Evolutionary conservation across 345 rosid species (phyloP), one percentile per base, ranked within the genome.

Genomic region (Hibiscus trionum): DNA sequence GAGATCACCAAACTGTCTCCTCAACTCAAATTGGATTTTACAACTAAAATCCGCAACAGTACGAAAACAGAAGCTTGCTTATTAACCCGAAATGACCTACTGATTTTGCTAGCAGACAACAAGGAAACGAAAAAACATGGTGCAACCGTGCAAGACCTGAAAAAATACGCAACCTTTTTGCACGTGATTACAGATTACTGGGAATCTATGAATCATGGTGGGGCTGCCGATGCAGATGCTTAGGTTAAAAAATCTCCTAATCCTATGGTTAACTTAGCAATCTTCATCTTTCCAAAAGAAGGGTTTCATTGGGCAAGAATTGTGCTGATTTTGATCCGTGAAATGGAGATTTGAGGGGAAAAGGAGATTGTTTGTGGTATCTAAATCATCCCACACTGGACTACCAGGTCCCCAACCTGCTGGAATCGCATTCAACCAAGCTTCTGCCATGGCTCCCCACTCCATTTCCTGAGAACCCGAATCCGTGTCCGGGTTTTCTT

Each of bases 311-410:
- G 86, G 90, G 75, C 83, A 79, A 72, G 90, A 78, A 72, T 77
- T 75, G 5, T 49, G 55, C 39, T 81, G 85, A 44, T 77, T 84
- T n/a, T 47, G 73, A 70, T 77, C 64, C 58, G 74, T 72, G 69
- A 84, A 86, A 12, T 85, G 86, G 66, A 87, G 83, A 14, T 82
- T 82, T 58, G 90, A 83, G 57, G 80, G 86, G 26, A 86, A 39
- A 5, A 86, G 76, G 35, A 86, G 81, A 77, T 82, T 83, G 79
- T 84, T 81, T 37, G 70, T 66, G 29, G 83, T 72, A 66, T 94
- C 98, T 73, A 95, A 77, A 80, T 93, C 96, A 80, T 93, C 98
- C 98, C 98, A 93, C 0, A 93, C 91, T 14, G 98, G 82, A 75
- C 96, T 93, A 16, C 88, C 98, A 17, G 96, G 97, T 53, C 96